These are phyloP conservation scores for Neltuma alba DNA, from an alignment of 306 rosid species.

Conservation along the genomic window DNA sequence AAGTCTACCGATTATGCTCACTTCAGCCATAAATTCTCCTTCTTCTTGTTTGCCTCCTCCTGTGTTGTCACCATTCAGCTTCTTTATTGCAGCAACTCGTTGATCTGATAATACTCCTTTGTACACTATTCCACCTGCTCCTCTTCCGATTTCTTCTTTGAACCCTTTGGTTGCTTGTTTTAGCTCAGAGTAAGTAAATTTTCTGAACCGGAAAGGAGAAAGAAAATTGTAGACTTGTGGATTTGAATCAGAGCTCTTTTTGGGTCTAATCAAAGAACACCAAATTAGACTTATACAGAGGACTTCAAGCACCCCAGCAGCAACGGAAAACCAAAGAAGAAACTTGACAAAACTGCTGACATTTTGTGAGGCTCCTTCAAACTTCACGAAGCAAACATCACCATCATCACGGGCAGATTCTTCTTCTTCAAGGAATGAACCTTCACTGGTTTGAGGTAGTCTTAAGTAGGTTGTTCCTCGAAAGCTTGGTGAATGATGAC, in stretches of 20 bases:
- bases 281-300: not conserved
- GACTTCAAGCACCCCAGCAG: constrained; percentile 3
- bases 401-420: not conserved
- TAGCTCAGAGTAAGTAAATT: not conserved
- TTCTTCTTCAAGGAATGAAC: not conserved
- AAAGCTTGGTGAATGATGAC: not conserved
- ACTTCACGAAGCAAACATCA: not conserved
- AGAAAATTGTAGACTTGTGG: not conserved
- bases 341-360: not conserved
- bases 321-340: not conserved
- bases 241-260: too few species aligned
- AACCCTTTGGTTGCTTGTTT: not conserved
- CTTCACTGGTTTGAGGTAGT: not conserved
- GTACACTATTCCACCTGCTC: not conserved
- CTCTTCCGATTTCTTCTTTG: not conserved
- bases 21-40: not conserved
- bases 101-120: not conserved
- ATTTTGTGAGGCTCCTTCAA: not conserved
- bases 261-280: not conserved
- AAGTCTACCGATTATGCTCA: not conserved
- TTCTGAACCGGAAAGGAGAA: not conserved
- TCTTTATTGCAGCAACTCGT: not conserved
- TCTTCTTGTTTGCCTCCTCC: not conserved
- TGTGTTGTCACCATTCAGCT: not conserved
- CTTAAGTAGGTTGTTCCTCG: not conserved